Percentiles rank a stretch among this genome's conserved stretches.
Conservation (phyloP, 75 land plant species). For the Ceratopteris richardii region DNA sequence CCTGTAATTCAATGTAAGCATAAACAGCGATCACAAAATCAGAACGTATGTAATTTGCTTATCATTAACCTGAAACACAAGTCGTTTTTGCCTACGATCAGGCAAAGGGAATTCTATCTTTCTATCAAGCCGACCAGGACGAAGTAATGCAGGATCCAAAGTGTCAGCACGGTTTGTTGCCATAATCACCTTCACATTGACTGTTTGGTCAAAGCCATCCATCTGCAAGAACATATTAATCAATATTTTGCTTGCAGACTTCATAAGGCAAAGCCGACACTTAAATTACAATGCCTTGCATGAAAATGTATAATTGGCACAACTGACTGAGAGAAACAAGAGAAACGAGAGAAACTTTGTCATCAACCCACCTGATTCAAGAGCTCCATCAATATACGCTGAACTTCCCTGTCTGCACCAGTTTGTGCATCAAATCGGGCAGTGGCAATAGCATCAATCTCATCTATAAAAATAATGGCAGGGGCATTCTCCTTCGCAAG, state of each 20-base stretch:
- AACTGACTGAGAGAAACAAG: slow-evolving; percentile 1
- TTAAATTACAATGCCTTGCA: too few species aligned
- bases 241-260: too few species aligned
- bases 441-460: slow-evolving; percentile 93
- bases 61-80: slow-evolving; percentile 92
- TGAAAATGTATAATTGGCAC: too few species aligned
- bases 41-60: too few species aligned
- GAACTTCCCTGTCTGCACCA: slow-evolving; percentile 88
- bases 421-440: slow-evolving; percentile 94
- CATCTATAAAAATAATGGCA: slow-evolving; percentile 58
- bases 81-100: slow-evolving; percentile 82
- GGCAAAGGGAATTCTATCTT: slow-evolving; percentile 91
- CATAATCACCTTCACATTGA: slow-evolving; percentile 95
- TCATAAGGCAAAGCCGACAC: too few species aligned
- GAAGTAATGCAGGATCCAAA: slow-evolving; percentile 78
- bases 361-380: slow-evolving; percentile 56
- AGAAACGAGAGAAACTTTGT: too few species aligned
- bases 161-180: slow-evolving; percentile 89
- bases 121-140: slow-evolving; percentile 83
- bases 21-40: too few species aligned
- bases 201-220: slow-evolving; percentile 95
- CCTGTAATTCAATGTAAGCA: slow-evolving; percentile 23
- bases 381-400: slow-evolving; percentile 89
- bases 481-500: slow-evolving; percentile 79
- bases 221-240: slow-evolving; percentile 35